Base-by-base conservation (phyloP, 2,329 filamentous ascomycete genomes). In the Clarireedia homoeocarpa region DNA sequence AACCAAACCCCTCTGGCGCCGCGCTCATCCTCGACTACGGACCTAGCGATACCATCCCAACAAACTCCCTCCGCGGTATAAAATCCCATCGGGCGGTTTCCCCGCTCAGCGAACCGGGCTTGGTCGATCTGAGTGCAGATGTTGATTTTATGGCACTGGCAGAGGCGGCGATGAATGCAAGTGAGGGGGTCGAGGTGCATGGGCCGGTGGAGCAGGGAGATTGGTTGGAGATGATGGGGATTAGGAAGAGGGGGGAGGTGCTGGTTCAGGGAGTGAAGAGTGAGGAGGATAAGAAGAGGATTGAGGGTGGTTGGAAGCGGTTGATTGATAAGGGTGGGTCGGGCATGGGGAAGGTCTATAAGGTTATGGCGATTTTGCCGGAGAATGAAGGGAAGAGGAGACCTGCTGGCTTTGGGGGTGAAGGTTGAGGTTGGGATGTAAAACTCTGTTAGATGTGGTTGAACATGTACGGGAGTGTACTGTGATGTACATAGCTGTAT, bases 1-100 rank as follows among this genome's bases (percentile, higher is more conserved):
- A 89, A 67, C 63, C 75, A 0, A 69, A 68, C 0, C 84, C 91
- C 1, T 86, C 84, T 0, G 94, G 94, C 50, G 94, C 91, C 7
- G 94, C 92, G 0, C 77, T 99, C n/a, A 89, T 99, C 64, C 83
- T 99, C 47, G 94, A 99, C 74, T 99, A 99, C 72, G 94, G 94
- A 17, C 88, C 92, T 4, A 72, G 83, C 3, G 77, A 84, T 64
- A 88, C 81, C 0, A 84, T 99, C 49, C 94, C 94, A 2, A 77
- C 88, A 58, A 95, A 96, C 76, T 95, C 91, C 0, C 79, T 99
- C 23, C 87, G 94, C 34, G 94, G 94, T 23, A 97, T 99, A 70
- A 82, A 84, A 38, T 76, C 79, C 14, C 94, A 99, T 73, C 75
- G 77, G 24, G 78, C 80, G 24, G 87, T 95, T 47, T 91, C 84